Conservation (phyloP, 1,284 basidiomycete genomes). For the Puccinia hordei region DNA sequence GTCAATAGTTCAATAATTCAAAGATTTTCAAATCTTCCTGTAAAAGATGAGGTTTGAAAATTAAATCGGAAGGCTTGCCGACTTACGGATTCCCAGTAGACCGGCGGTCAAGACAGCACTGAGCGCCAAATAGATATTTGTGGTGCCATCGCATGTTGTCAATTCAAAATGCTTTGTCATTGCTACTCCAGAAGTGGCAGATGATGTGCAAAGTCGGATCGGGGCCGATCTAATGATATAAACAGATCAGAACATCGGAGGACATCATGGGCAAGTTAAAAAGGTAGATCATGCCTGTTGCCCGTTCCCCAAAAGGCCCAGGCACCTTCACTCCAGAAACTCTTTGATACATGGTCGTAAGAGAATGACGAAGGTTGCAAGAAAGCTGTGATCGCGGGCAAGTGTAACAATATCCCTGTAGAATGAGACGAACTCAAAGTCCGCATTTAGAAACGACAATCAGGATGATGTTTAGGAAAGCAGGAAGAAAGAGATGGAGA, state of each 20-base stretch:
- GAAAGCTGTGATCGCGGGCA: constrained; percentile 45
- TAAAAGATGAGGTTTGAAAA: neutral
- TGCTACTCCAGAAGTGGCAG: constrained; percentile 10
- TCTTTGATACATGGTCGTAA: constrained; percentile 28
- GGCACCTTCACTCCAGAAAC: constrained; percentile 23
- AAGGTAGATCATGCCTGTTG: constrained; percentile 25
- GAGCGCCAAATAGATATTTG: constrained; percentile 42
- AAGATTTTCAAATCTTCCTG: too few species aligned
- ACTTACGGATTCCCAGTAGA: constrained; percentile 46
- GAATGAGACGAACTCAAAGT: neutral
- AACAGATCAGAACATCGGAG: neutral
- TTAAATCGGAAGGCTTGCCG: neutral
- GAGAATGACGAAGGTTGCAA: constrained; percentile 46
- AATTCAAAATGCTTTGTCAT: constrained; percentile 43
- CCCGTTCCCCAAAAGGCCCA: constrained; percentile 47
- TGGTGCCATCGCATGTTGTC: constrained; percentile 32
- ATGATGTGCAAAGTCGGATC: constrained; percentile 41
- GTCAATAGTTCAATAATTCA: neutral
- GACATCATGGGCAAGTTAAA: neutral
- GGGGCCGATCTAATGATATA: constrained; percentile 23
- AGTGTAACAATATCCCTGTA: constrained; percentile 45
- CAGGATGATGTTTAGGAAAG: neutral
- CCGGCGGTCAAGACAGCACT: constrained; percentile 47
- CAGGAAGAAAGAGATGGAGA: neutral
- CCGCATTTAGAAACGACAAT: neutral